Base-by-base conservation (phyloP, 192 early-diverging fungal genomes). In the Chytriomyces confervae region DNA sequence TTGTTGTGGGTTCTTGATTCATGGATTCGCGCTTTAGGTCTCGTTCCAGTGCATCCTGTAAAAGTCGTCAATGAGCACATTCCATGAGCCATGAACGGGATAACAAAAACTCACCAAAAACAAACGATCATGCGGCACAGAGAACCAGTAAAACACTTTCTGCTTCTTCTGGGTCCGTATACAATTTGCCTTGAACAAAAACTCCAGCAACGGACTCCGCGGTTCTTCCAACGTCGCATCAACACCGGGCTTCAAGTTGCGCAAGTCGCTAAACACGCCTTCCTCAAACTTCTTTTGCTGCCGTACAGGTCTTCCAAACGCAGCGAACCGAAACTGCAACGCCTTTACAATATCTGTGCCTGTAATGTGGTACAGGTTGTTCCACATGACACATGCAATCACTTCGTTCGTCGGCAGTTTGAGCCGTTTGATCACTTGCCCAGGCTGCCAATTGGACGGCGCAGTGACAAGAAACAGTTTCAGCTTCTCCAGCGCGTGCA, bases 121-220 rank as follows among this genome's bases (percentile, higher is more conserved):
- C 50, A 99, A 91, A 50, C 92, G 80, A 79, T 99, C 96, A 81
- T 97, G 96, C 11, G 92, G 93, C 20, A 99, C 97, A 20, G 95
- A 93, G 80, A 91, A 93, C 96, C 97, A 99, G 80, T 92, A 97
- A 83, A 98, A 99, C n/a, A 99, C 97, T 69, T 98, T 98, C 86
- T 99, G 97, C 86, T 98, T 98, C 89, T 98, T 99, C 81, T 98
- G 97, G 5, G 96, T 97, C 48, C 97, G 92, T 76, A 99, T 95
- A 83, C 96, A 98, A 68, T 95, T 91, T 86, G 97, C 92, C 82
- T 95, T 96, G 88, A 96, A 95, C 62, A 99, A 87, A 79, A 97
- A 92, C 80, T 97, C 95, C 48, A 99, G 83, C 76, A 98, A 95
- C 62, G 95, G 95, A 6, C 94, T 96, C 62, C 97, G 90, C 20